Evolutionary conservation across 352 stramenopile species (phyloP), one percentile per base, ranked within the genome.

Genomic region (Phytophthora idaei): DNA sequence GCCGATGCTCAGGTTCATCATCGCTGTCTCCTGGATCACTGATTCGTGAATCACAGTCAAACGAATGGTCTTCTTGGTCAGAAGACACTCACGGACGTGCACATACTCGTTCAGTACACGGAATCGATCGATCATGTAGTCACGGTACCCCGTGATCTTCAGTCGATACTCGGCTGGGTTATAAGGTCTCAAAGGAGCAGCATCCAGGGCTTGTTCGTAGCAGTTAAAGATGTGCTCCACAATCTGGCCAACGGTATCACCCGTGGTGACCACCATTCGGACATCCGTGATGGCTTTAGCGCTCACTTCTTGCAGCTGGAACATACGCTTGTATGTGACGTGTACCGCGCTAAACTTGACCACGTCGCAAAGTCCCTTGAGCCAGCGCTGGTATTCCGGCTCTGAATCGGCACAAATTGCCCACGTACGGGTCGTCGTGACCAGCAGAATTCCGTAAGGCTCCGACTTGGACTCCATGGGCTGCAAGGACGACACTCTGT

Each of bases 141-240:
- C 88, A 21, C 87, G 85, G 58, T 86, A 94, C 25, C 88, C 86
- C 9, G 81, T 96, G 29, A 96, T 88, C 67, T 96, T 96, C 32
- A 96, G 67, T 53, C 90, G 75, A 57, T 94, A 96, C 67, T 96
- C 83, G 32, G 74, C 78, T 6, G 85, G 85, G 47, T 94, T 85
- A 69, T 95, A 95, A 11, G 87, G 83, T 44, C 74, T 74, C 57
- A 95, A 69, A 8, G 87, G 85, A 0, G 86, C 85, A 0, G 87
- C 85, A 69, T 94, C 85, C 4, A 94, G 64, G 15, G 78, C 80
- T 61, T 91, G 81, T 61, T 92, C 87, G 78, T 95, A 95, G 61
- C 85, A 95, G 57, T 93, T 92, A 64, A 95, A 95, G 28, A 95
- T 94, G 55, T 93, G 84, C 79, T 94, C 87, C 28, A 95, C 87